Conservation (phyloP, 306 rosid species). For the Rosa multiflora region DNA sequence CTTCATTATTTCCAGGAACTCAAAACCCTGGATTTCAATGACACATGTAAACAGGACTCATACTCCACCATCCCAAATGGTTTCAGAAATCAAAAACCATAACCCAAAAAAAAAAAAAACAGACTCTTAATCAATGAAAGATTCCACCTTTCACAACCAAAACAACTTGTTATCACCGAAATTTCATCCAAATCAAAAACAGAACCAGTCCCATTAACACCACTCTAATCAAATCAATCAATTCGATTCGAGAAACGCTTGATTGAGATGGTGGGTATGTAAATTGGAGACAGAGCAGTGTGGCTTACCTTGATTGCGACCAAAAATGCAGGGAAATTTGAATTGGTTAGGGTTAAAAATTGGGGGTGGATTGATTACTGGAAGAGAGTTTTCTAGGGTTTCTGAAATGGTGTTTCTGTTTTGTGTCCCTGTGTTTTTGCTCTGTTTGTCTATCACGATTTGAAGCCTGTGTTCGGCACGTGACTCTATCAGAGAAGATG, state of each 20-base stretch:
- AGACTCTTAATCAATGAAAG: conserved; percentile 7
- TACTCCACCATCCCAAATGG: not conserved
- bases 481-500: conserved; percentile 39
- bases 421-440: not conserved
- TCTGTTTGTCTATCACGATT: conserved; percentile 11
- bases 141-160: conserved; percentile 10
- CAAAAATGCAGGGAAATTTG: conserved; percentile 30
- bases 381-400: conserved; percentile 33
- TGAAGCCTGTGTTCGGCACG: conserved; percentile 43
- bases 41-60: not conserved
- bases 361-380: not conserved
- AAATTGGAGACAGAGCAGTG: not conserved
- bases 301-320: conserved; percentile 29
- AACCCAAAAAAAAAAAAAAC: not conserved
- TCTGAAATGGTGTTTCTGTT: conserved; percentile 5
- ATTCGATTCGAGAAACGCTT: not conserved
- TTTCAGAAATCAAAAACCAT: not conserved
- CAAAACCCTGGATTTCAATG: not conserved
- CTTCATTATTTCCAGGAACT: not conserved
- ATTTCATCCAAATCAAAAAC: not conserved
- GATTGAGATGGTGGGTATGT: not conserved
- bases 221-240: not conserved
- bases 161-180: not conserved
- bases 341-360: not conserved
- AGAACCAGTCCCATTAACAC: not conserved